Evolutionary conservation across 129 eudicot species (phyloP), one percentile per base, ranked within the genome.

Genomic region (Arctium minus): DNA sequence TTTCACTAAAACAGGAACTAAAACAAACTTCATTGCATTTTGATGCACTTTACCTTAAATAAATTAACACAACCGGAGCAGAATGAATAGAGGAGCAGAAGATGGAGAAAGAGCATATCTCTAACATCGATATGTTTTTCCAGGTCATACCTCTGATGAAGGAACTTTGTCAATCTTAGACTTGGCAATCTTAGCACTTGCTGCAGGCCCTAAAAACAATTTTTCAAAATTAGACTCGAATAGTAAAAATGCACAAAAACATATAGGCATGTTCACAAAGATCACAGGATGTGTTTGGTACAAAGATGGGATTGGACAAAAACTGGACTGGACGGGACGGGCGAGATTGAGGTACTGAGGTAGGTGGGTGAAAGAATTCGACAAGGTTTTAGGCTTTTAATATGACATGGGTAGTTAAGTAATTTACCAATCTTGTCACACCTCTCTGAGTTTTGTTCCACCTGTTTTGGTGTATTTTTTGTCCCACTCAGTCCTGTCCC

Each of bases 91-190:
- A 9, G 27, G 27, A 22, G 27, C 27, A 22, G 65, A 53, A 53
- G 22, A 17, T 17, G 7, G 78, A 9, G 53, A 12, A 27, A 31
- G 38, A 22, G n/a, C 18, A 10, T 13, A 6, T 18, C 32, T 18
- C 56, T 32, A 75, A 75, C 30, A 44, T 35, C 42, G 29, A 12
- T 56, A 35, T 33, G 15, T 27, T 31, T 46, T 37, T 44, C 64
- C 62, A 62, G 73, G 39, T 48, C 84, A 81, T 89, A 94, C 98
- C 96, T 81, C 89, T 18, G 87, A 72, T 76, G 90, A 81, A 29
- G 80, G 86, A 31, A 69, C 42, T 79, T 82, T 84, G 75, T 86
- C 89, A 42, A 75, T 80, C 81, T 72, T 88, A 62, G 89, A 84
- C 80, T 89, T 86, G 80, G 83, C 80, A 79, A 67, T 77, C n/a